phyloP scores from a whole-genome alignment of 2,329 filamentous ascomycete species.

The Aureobasidium sp. region DNA sequence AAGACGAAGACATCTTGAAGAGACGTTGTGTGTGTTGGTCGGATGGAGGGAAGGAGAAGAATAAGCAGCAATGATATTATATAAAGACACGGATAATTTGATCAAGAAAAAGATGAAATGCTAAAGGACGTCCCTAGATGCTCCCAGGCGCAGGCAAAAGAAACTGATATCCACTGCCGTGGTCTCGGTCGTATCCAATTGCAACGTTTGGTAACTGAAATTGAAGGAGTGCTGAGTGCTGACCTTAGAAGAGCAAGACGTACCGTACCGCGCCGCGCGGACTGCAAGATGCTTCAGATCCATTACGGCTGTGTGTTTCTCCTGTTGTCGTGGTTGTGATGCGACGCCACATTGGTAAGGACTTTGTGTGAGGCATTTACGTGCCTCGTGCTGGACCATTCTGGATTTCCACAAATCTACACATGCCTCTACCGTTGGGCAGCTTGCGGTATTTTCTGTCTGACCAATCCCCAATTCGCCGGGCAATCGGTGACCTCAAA shows the following conservation, averaged over 20 bases:
- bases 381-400: background rate
- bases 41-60: background rate
- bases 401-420: conserved; percentile 10
- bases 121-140: background rate
- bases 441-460: conserved; percentile 12
- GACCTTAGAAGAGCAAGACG: conserved; percentile 9
- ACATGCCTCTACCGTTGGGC: conserved; percentile 13
- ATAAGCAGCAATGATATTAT: background rate
- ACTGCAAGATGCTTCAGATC: conserved; percentile 5
- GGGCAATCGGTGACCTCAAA: background rate
- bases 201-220: conserved; percentile 5
- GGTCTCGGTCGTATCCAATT: background rate
- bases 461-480: conserved; percentile 13
- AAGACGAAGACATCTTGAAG: conserved; percentile 8
- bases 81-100: background rate
- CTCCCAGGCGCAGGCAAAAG: background rate
- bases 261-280: conserved; percentile 8
- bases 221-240: background rate
- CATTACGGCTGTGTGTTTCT: conserved; percentile 2
- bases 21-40: background rate
- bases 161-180: background rate
- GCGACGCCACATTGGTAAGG: conserved; percentile 1
- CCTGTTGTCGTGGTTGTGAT: conserved; percentile 9
- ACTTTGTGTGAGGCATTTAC: conserved; percentile 10
- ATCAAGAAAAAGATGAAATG: background rate